These are phyloP conservation scores for Dactylorhiza incarnata DNA, from an alignment of 106 monocot species.

Conservation along the genomic window DNA sequence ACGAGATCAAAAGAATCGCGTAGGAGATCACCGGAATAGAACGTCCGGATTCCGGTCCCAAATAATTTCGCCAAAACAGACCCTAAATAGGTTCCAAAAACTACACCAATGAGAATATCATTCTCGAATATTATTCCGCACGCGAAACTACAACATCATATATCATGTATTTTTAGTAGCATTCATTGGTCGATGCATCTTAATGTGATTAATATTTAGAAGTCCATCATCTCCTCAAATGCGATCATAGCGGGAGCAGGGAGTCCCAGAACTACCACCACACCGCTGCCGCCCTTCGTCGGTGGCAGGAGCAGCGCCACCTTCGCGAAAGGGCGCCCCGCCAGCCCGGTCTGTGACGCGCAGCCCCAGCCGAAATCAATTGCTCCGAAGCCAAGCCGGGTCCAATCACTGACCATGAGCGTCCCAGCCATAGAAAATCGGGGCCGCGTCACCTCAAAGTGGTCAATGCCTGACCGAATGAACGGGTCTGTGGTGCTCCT, in stretches of 20 bases:
- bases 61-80: no score
- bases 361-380: constrained; percentile 21
- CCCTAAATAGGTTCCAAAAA: no score
- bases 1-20: no score
- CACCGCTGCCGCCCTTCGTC: constrained; percentile 6
- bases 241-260: constrained; percentile 9
- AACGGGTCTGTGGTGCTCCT: constrained; percentile 18
- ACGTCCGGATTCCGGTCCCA: no score
- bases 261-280: constrained; percentile 9
- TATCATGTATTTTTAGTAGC: no score
- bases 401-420: constrained; percentile 15
- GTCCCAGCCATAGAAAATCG: constrained; percentile 25
- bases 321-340: constrained; percentile 11
- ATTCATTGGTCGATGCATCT: no score
- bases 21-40: no score
- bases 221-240: constrained; percentile 15
- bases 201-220: no score
- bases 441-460: constrained; percentile 30
- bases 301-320: constrained; percentile 8
- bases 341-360: constrained; percentile 8
- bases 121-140: no score
- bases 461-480: constrained; percentile 42
- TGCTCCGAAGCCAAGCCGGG: constrained; percentile 1
- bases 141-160: no score
- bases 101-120: no score